Percentiles rank a stretch among this genome's conserved stretches.
phyloP scores from a whole-genome alignment of 257 asterid species.

The Solanum clarkiae region DNA sequence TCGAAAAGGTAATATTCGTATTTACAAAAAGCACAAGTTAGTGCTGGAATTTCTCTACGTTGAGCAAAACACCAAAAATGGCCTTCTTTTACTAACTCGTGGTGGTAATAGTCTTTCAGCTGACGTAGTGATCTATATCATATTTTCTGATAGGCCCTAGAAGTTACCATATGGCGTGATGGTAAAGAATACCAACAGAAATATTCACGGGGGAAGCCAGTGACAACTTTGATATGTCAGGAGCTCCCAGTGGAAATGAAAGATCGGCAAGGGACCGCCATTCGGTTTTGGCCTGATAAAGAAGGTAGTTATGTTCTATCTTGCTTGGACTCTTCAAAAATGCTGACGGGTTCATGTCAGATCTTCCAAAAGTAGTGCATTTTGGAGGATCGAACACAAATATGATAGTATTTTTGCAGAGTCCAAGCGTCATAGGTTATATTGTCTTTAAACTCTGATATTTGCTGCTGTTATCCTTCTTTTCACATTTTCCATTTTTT shows the following conservation, averaged over 20 bases:
- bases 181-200: constrained; percentile 82
- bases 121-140: constrained; percentile 1
- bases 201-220: constrained; percentile 86
- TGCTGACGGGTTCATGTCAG: too few relatives aligned
- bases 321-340: too few relatives aligned
- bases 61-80: neutral
- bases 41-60: neutral
- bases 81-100: neutral
- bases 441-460: neutral
- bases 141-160: constrained; percentile 46
- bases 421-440: neutral
- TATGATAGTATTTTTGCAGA: too few relatives aligned
- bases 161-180: constrained; percentile 89
- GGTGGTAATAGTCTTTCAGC: neutral
- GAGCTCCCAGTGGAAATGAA: constrained; percentile 53
- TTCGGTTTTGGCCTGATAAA: constrained; percentile 91
- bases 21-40: neutral
- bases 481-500: neutral
- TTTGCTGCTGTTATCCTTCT: neutral
- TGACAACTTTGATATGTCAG: constrained; percentile 35
- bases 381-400: too few relatives aligned
- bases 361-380: too few relatives aligned
- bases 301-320: constrained; percentile 42
- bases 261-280: constrained; percentile 57
- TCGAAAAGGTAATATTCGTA: neutral